Base-by-base conservation (phyloP, 805 yeast species). In the Sugiyamaella smithiae region DNA sequence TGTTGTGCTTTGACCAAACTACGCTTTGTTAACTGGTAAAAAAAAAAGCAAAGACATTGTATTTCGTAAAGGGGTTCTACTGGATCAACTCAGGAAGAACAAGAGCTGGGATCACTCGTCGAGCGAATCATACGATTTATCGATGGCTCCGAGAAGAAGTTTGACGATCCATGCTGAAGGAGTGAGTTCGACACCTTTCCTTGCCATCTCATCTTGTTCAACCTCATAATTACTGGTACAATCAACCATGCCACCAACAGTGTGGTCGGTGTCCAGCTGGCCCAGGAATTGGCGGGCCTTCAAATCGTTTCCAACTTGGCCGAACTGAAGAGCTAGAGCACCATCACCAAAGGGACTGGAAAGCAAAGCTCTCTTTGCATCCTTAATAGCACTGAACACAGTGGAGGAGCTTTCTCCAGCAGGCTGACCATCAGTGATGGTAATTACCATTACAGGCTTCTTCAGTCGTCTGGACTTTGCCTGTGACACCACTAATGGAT, bases 381-480 rank as follows among this genome's bases (percentile, higher is more conserved):
- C 51, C 37, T 49, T 48, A 47, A 63, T 57, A 12, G 52, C 62
- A 19, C 53, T 47, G 46, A 55, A 56, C 12, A 63, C 46, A 32
- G 56, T 50, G 32, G 40, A 48, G 31, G 53, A 31, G 24, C 53
- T 49, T 44, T 63, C 67, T n/a, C 66, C 66, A 7, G 65, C 64
- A 9, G 67, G 67, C 42, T 53, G 57, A 11, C 67, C 67, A 36
- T 63, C 67, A 14, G 67, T 63, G 46, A 63, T 54, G 17, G 61
- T 37, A 37, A 63, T 60, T 25, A 63, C 51, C 40, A 63, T 46
- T 3, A 63, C 63, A 3, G 67, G 67, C 55, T 63, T 63, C 40
- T 48, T 44, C 28, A 63, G 46, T 5, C 47, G 45, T 20, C 57
- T 54, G 31, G 50, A 26, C 17, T 54, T 50, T 17, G 59, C 59